A percentile compares a stretch with the other conserved stretches of the same genome.
Conservation (phyloP, 805 yeast genomes). For the Komagataella populi region DNA sequence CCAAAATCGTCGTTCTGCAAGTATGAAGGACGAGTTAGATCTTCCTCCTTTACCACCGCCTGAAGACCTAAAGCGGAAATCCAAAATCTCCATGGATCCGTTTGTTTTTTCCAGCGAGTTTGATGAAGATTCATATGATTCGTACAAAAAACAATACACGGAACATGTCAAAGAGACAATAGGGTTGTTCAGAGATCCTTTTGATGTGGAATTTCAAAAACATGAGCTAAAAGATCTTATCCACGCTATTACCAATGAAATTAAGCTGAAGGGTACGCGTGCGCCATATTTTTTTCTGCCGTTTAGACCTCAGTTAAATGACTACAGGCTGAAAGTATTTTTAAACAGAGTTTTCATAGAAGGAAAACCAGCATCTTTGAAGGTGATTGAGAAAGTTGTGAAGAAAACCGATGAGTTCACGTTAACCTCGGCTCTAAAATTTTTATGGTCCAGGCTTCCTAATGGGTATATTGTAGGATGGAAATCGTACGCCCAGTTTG, state of each 20-base stretch:
- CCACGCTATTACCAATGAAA: conserved; percentile 57
- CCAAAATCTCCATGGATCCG: background rate
- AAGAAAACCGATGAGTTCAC: conserved; percentile 52
- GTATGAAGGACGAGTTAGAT: background rate
- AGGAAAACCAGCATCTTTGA: conserved; percentile 34
- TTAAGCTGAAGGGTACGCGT: conserved; percentile 57
- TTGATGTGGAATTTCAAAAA: conserved; percentile 36
- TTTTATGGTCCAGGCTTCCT: conserved; percentile 79
- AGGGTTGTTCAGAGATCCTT: conserved; percentile 1
- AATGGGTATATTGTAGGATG: conserved; percentile 74
- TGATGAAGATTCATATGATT: background rate
- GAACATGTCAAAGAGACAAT: background rate
- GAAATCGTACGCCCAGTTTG: conserved; percentile 67
- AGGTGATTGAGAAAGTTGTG: conserved; percentile 26
- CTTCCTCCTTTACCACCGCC: background rate
- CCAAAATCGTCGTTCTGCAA: background rate
- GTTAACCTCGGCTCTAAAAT: conserved; percentile 61
- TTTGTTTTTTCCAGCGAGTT: background rate
- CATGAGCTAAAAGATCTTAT: conserved; percentile 54
- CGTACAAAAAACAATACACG: background rate
- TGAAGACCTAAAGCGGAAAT: background rate
- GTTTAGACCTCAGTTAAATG: conserved; percentile 57
- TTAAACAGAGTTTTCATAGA: conserved; percentile 44
- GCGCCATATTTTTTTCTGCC: conserved; percentile 69
- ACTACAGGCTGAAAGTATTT: conserved; percentile 42